phyloP scores from a whole-genome alignment of 176 grass and related monocot genomes.

The Lolium perenne region DNA sequence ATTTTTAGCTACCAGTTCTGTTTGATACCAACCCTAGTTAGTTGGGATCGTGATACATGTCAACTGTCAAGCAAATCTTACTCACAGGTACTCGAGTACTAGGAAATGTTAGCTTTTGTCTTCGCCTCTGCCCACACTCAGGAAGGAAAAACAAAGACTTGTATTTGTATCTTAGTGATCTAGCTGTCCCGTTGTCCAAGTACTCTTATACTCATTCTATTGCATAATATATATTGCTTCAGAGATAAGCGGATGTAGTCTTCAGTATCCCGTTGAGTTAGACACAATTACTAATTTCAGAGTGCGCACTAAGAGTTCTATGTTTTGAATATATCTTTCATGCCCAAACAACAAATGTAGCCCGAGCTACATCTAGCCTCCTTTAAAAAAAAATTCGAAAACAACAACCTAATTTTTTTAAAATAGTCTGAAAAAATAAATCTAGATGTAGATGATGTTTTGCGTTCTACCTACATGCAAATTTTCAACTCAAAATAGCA shows the following conservation, averaged over 20 bases:
- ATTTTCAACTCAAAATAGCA: too few species aligned
- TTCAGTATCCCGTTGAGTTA: background rate
- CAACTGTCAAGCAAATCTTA: background rate
- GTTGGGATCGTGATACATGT: background rate
- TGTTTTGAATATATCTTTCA: too few species aligned
- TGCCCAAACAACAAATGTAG: too few species aligned
- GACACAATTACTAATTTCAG: too few species aligned
- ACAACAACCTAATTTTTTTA: too few species aligned
- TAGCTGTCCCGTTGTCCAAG: background rate
- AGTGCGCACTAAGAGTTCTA: too few species aligned
- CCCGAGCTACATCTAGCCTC: too few species aligned
- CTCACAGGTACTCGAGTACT: background rate
- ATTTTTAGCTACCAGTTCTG: background rate
- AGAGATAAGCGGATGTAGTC: background rate
- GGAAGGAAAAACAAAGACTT: background rate
- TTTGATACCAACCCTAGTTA: background rate
- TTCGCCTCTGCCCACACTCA: background rate
- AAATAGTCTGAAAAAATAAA: too few species aligned
- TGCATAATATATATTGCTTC: background rate
- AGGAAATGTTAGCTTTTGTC: background rate
- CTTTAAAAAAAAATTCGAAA: too few species aligned
- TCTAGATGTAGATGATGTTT: too few species aligned
- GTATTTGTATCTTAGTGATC: background rate
- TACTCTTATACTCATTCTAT: background rate
- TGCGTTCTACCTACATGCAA: too few species aligned